Evolutionary conservation across 768 basidiomycete genomes (phyloP), one percentile per base, ranked within the genome.

Genomic region (Stropharia rugosoannulata): DNA sequence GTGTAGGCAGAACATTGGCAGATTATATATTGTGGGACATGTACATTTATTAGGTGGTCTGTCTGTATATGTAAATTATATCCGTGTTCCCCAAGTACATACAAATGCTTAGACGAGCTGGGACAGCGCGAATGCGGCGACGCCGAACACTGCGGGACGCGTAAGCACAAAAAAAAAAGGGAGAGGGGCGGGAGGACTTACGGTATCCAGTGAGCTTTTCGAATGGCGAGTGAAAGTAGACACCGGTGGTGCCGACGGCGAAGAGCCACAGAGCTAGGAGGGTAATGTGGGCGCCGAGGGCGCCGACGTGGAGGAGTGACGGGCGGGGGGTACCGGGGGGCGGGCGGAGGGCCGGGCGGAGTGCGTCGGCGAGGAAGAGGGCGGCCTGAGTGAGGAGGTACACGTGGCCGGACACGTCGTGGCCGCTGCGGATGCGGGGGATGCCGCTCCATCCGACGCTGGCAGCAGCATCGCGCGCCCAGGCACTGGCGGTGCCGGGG

Each of bases 361-460:
- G 69, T 69, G 94, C 90, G 65, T 93, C 85, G 8, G 83, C 78
- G 40, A 98, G 80, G 68, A 97, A 90, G 22, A 96, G 75, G 12
- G 80, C 74, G 12, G 86, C 78, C 75, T 96, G 81, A 2, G 89
- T 89, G 59, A 98, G 80, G 58, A 98, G 80, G 75, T 97, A 98
- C 29, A 94, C 77, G 66, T 98, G 96, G 6, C 96, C 96, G 0
- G 93, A 95, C 12, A 98, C 84, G 64, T 98, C 96, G 67, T 97
- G 94, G 0, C 96, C 96, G 40, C 78, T 81, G 51, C 84, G 79
- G 59, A 96, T 73, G 27, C 88, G 74, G 8, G 94, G 91, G 2
- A 69, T 63, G 0, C 72, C 73, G 27, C 66, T 68, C 81, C 80
- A 87, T 12, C 72, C 76, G 1, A 45, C 68, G 1, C 77, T 19